Conservation (phyloP, 164 flowering plant species). For the Tetracentron sinense region DNA sequence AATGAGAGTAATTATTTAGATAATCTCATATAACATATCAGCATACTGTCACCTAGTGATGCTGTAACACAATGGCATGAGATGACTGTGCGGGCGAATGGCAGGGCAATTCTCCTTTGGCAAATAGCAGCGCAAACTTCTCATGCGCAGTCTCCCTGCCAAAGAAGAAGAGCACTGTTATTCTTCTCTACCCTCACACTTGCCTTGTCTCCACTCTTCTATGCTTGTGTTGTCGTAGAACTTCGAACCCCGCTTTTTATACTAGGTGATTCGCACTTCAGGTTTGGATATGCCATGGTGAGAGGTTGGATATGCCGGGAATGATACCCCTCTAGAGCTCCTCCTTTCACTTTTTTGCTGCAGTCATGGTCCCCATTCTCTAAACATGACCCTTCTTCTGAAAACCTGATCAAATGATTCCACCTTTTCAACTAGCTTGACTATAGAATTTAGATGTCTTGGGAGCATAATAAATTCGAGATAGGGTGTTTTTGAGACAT, state of each 20-base stretch:
- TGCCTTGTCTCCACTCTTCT: not conserved
- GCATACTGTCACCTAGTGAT: not conserved
- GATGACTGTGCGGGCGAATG: not conserved
- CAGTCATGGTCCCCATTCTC: constrained; percentile 8
- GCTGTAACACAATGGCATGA: not conserved
- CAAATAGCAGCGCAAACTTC: not conserved
- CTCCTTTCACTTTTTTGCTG: not conserved
- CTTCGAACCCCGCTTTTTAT: not conserved
- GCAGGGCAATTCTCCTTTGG: constrained; percentile 2
- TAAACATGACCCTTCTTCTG: not conserved
- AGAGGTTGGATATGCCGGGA: constrained; percentile 12
- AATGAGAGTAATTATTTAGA: not conserved
- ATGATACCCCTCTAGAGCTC: constrained; percentile 12
- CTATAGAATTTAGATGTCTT: too few relatives aligned
- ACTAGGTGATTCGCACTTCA: constrained; percentile 13
- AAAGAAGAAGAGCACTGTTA: not conserved
- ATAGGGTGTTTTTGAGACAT: too few relatives aligned
- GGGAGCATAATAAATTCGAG: too few relatives aligned
- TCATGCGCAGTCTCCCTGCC: not conserved
- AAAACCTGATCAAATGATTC: too few relatives aligned
- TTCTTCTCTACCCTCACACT: constrained; percentile 1
- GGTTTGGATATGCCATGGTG: constrained; percentile 21
- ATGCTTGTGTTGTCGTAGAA: not conserved
- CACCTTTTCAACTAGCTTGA: too few relatives aligned
- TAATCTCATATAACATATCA: not conserved